Evolutionary conservation across 352 stramenopile species (phyloP).

Genomic region (Phytophthora cryptogea): DNA sequence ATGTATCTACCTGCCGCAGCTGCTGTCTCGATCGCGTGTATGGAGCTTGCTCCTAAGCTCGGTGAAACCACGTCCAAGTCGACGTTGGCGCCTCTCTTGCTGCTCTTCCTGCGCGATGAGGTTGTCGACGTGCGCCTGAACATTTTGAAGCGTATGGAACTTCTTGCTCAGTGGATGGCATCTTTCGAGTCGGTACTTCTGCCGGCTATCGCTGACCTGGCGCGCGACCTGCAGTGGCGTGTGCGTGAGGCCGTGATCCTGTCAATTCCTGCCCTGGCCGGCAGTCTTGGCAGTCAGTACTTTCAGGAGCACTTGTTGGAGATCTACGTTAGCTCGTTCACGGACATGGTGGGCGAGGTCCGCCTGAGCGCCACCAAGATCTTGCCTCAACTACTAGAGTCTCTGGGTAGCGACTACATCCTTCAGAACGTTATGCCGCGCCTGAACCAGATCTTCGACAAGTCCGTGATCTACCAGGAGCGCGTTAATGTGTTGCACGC

Average conservation of each 20-base stretch:
- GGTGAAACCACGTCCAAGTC: slow-evolving; percentile 91
- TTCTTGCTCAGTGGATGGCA: slow-evolving; percentile 89
- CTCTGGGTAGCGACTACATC: slow-evolving; percentile 82
- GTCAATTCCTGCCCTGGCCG: slow-evolving; percentile 90
- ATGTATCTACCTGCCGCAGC: slow-evolving; percentile 37
- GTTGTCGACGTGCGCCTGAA: slow-evolving; percentile 94
- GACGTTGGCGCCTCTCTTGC: slow-evolving; percentile 71
- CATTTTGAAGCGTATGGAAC: slow-evolving; percentile 94
- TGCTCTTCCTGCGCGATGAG: slow-evolving; percentile 87
- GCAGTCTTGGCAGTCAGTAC: slow-evolving; percentile 82
- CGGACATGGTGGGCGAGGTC: slow-evolving; percentile 94
- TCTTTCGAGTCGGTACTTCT: slow-evolving; percentile 83
- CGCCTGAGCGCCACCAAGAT: slow-evolving; percentile 93
- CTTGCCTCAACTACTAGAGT: slow-evolving; percentile 71
- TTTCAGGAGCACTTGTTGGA: slow-evolving; percentile 88
- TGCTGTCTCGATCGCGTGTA: slow-evolving; percentile 83
- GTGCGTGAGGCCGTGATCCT: slow-evolving; percentile 92
- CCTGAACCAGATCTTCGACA: slow-evolving; percentile 82
- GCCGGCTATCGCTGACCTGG: slow-evolving; percentile 90
- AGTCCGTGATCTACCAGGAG: slow-evolving; percentile 88
- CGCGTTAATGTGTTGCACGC: slow-evolving; percentile 85
- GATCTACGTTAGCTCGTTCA: slow-evolving; percentile 91
- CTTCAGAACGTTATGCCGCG: slow-evolving; percentile 83
- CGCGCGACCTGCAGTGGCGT: slow-evolving; percentile 93
- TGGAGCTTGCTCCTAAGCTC: slow-evolving; percentile 94